Conservation (phyloP, 192 early-diverging fungal species). For the Linnemannia hyalina region DNA sequence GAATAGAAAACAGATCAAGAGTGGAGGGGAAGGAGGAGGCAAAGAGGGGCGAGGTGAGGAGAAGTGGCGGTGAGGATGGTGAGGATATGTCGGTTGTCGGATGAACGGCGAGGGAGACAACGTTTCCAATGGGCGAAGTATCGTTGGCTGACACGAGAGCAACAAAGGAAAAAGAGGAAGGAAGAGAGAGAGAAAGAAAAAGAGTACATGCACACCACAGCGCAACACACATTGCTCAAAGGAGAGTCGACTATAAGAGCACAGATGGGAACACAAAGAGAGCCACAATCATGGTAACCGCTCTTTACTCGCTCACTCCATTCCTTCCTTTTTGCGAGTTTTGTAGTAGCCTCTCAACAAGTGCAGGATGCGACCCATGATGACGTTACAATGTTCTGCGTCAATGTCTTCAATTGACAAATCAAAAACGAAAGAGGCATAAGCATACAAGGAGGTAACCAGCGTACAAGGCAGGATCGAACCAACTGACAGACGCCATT, state of each 20-base stretch:
- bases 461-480: neutral
- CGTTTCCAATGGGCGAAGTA: neutral
- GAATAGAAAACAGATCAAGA: neutral
- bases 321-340: neutral
- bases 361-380: neutral
- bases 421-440: neutral
- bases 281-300: neutral
- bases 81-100: neutral
- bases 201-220: neutral
- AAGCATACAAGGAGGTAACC: neutral
- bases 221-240: too few relatives aligned
- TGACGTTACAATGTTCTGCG: neutral
- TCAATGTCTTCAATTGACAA: neutral
- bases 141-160: neutral
- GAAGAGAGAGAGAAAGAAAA: neutral
- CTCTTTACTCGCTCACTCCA: neutral
- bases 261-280: neutral
- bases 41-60: neutral
- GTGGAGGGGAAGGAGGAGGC: neutral
- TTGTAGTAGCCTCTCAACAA: too few relatives aligned
- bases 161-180: neutral
- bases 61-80: too few relatives aligned
- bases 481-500: too few relatives aligned
- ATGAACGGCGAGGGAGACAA: neutral
- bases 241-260: neutral